These are phyloP conservation scores for Baeospora myosura DNA, from an alignment of 1,284 basidiomycete species.

Conservation along the genomic window DNA sequence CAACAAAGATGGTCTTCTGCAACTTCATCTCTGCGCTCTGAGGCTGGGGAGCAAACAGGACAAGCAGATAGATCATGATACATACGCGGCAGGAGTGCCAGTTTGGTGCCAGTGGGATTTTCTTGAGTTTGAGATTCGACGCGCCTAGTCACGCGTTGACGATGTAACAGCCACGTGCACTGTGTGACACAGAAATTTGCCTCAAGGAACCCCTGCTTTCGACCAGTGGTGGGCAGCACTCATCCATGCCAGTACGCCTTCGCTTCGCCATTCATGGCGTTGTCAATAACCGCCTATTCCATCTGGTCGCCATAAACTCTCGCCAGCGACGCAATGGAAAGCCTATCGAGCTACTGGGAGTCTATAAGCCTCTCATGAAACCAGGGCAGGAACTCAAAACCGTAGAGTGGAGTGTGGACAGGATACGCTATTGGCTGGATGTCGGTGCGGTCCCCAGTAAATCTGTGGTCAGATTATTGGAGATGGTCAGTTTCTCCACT, in stretches of 20 bases:
- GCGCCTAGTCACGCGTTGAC: no score
- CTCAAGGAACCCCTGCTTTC: no score
- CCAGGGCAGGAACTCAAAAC: conserved; percentile 53
- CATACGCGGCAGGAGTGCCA: no score
- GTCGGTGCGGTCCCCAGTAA: conserved; percentile 82
- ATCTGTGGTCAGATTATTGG: conserved; percentile 71
- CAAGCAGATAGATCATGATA: no score
- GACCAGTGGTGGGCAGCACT: no score
- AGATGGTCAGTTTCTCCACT: conserved; percentile 75
- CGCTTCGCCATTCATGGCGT: conserved; percentile 83
- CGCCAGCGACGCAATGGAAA: conserved; percentile 76
- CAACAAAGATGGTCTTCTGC: no score
- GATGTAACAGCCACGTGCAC: no score
- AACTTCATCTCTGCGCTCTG: no score
- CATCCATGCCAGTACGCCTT: conserved; percentile 81
- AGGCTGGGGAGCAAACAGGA: no score
- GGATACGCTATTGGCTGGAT: conserved; percentile 86
- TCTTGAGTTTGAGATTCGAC: no score
- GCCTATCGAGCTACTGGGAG: conserved; percentile 84
- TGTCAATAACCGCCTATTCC: conserved; percentile 76
- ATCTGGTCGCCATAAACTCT: conserved; percentile 81
- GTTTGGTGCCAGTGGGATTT: no score
- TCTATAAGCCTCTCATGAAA: conserved; percentile 68
- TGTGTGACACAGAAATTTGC: no score
- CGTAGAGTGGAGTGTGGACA: conserved; percentile 84